phyloP scores from a whole-genome alignment of 163 green algal genomes.

The Volvox carteri region DNA sequence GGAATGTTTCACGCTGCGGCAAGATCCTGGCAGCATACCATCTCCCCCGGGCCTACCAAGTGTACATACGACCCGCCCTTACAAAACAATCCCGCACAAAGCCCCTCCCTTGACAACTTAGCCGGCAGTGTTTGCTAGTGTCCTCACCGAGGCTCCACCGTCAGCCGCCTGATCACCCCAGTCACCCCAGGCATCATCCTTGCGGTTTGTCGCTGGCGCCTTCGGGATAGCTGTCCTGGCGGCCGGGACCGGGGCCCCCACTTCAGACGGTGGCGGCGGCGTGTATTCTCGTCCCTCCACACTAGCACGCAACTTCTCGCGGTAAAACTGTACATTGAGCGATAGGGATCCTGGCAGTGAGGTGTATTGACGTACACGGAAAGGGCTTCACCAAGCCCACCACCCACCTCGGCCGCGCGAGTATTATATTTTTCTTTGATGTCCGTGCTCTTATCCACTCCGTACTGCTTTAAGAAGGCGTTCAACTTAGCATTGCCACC shows the following conservation, averaged over 20 bases:
- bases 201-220: background rate
- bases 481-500: constrained; percentile 96
- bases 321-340: constrained; percentile 83
- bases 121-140: too few relatives aligned
- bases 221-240: background rate
- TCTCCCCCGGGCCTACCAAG: background rate
- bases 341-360: too few relatives aligned
- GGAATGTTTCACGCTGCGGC: too few relatives aligned
- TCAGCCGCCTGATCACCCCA: constrained; percentile 32
- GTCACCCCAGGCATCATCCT: constrained; percentile 83
- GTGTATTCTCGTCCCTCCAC: constrained; percentile 87
- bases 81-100: too few relatives aligned
- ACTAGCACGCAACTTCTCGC: constrained; percentile 90
- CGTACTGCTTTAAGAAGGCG: constrained; percentile 93
- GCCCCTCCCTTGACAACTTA: too few relatives aligned
- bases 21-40: background rate
- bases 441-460: constrained; percentile 90
- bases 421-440: constrained; percentile 98
- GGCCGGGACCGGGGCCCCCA: background rate
- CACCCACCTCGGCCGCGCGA: constrained; percentile 85
- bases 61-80: background rate
- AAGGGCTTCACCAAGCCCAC: too few relatives aligned
- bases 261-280: constrained; percentile 74
- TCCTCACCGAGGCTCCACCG: background rate
- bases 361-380: too few relatives aligned